These are phyloP conservation scores for Thielaviopsis ethacetica DNA, from an alignment of 2,329 filamentous ascomycete species.

Conservation along the genomic window DNA sequence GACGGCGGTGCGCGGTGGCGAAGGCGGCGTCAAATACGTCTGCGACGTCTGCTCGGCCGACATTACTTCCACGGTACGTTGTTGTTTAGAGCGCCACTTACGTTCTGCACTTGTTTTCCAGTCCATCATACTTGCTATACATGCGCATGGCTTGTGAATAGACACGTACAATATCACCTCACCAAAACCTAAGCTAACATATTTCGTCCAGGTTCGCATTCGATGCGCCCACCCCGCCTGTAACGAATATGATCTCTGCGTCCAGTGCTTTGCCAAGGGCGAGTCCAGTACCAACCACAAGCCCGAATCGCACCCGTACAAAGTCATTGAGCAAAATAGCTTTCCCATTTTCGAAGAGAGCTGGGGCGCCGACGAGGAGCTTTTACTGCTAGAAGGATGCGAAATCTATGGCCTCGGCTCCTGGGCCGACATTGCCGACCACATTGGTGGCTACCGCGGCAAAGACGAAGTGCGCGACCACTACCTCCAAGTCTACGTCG, in stretches of 20 bases:
- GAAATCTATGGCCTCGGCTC: conserved; percentile 94
- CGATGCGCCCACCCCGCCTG: conserved; percentile 71
- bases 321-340: conserved; percentile 95
- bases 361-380: conserved; percentile 94
- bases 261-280: conserved; percentile 80
- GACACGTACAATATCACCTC: neutral
- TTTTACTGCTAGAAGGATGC: conserved; percentile 82
- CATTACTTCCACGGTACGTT: conserved; percentile 82
- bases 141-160: too few relatives aligned
- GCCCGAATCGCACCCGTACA: conserved; percentile 70
- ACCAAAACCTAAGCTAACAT: neutral
- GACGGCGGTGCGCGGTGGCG: conserved; percentile 66
- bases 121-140: too few relatives aligned
- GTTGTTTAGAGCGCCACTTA: conserved; percentile 7
- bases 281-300: conserved; percentile 70
- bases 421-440: conserved; percentile 95
- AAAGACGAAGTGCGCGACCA: conserved; percentile 95
- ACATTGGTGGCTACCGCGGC: conserved; percentile 85
- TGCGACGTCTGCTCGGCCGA: conserved; percentile 95
- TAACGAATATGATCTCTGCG: conserved; percentile 91
- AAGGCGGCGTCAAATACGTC: conserved; percentile 86
- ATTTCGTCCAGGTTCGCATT: conserved; percentile 60
- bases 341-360: conserved; percentile 90
- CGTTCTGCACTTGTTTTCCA: too few relatives aligned
- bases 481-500: conserved; percentile 74